Evolutionary conservation across 78 protist genomes (phyloP).

Genomic region (Pigoraptor vietnamica): DNA sequence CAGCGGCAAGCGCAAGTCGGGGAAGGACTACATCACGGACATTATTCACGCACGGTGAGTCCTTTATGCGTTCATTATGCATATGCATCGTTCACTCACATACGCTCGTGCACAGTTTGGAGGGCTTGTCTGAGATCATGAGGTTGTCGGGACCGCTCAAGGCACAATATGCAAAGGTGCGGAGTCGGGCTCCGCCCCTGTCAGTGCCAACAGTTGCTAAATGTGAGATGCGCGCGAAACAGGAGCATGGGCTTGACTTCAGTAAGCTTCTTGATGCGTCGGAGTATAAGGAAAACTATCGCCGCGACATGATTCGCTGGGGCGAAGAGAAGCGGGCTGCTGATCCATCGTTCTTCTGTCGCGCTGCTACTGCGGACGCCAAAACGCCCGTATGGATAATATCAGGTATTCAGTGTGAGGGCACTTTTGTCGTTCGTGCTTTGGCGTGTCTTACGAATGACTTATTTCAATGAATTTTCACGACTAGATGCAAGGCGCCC

Average conservation of each 20-base stretch:
- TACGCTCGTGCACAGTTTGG: too few species aligned
- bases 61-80: too few species aligned
- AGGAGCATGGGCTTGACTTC: conserved; percentile 18
- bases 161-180: conserved; percentile 2
- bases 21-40: conserved; percentile 20
- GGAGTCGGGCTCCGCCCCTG: background rate
- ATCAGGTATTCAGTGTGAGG: background rate
- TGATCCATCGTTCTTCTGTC: background rate
- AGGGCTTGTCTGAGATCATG: too few species aligned
- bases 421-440: background rate
- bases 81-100: too few species aligned
- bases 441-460: background rate
- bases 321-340: conserved; percentile 6
- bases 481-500: background rate
- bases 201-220: too few species aligned
- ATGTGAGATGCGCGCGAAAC: too few species aligned
- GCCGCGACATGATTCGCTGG: conserved; percentile 23
- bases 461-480: background rate
- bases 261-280: background rate
- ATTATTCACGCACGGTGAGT: too few species aligned
- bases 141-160: conserved; percentile 27
- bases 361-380: background rate
- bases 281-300: conserved; percentile 16
- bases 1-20: conserved; percentile 27
- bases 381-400: background rate